Conservation (phyloP, 148 eudicot genomes). For the Cornus suecica region DNA sequence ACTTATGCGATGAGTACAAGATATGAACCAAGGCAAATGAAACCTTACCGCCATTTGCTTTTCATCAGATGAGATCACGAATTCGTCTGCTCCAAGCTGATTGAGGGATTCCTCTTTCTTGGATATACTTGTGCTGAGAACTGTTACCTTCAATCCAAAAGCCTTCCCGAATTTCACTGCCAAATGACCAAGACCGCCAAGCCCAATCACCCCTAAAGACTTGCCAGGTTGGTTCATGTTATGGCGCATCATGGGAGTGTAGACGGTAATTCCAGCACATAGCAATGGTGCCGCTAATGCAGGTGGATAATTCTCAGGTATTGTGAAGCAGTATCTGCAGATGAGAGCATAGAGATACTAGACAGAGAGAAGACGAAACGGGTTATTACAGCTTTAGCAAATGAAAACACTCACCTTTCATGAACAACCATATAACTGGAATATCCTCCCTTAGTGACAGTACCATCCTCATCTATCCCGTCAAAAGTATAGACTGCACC, state of each 20-base stretch:
- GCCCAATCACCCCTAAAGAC: conserved; percentile 76
- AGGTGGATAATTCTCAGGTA: conserved; percentile 64
- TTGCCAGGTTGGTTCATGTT: conserved; percentile 85
- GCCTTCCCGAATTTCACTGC: conserved; percentile 88
- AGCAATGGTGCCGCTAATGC: conserved; percentile 69
- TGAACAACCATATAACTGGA: not conserved
- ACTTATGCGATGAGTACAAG: not conserved
- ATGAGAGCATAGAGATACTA: not conserved
- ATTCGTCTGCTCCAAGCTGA: conserved; percentile 61
- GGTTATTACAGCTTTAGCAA: not conserved
- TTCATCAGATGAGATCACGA: conserved; percentile 63
- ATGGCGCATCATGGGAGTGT: conserved; percentile 71
- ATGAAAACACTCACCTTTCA: not conserved
- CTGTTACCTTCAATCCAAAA: conserved; percentile 74
- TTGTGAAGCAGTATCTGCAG: conserved; percentile 62
- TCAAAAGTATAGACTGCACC: conserved; percentile 62
- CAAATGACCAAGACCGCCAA: conserved; percentile 85
- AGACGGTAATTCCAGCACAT: conserved; percentile 86
- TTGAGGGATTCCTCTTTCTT: conserved; percentile 65
- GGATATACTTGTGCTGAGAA: conserved; percentile 70
- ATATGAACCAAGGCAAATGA: not conserved
- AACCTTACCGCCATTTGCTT: conserved; percentile 51
- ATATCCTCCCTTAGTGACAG: not conserved
- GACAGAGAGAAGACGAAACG: not conserved
- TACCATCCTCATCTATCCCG: not conserved